Base-by-base conservation (phyloP, 495 filamentous ascomycete genomes). In the Penicillium egyptiacum region DNA sequence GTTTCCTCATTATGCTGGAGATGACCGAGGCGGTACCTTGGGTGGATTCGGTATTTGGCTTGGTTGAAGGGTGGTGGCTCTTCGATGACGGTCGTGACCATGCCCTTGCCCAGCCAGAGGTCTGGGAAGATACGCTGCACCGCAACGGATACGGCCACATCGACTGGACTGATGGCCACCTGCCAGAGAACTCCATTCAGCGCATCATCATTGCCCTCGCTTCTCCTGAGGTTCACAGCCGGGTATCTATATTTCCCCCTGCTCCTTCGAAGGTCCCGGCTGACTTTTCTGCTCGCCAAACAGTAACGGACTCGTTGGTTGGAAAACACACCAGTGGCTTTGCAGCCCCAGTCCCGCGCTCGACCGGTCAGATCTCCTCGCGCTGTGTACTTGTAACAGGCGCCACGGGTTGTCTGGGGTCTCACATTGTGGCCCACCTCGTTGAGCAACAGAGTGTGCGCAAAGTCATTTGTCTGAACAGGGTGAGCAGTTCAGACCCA, bases 41-140 rank as follows among this genome's bases (percentile, higher is more conserved):
- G 70, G 62, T 75, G 4, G 77, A 81, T 51, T 14, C 80, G 1
- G 66, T 80, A 23, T 81, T 77, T 46, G 80, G 80, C 1, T 57
- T 77, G 2, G 59, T 83, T 0, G 74, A 80, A 19, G 80, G 81
- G 7, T 84, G 81, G 81, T 83, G 81, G 81, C 63, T 76, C 14
- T 77, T 78, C 16, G 70, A 73, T 4, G 81, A 84, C 58, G 79
- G 80, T 3, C 73, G 79, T 0, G 53, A 40, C 4, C 79, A 84
- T 60, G 78, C 78, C 0, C 52, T 83, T 7, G 63, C 70, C 0
- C 53, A 62, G 16, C 60, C 70, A 26, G 23, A 47, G 0, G 49
- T 52, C 2, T 82, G 80, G 81, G 61, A 77, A 28, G 28, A 37
- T 0, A 68, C 67, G 11, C 59, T 84, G 6, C 66, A 73, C 23